Evolutionary conservation across 441 rosid genomes (phyloP).

Genomic region (Daphne laureola): DNA sequence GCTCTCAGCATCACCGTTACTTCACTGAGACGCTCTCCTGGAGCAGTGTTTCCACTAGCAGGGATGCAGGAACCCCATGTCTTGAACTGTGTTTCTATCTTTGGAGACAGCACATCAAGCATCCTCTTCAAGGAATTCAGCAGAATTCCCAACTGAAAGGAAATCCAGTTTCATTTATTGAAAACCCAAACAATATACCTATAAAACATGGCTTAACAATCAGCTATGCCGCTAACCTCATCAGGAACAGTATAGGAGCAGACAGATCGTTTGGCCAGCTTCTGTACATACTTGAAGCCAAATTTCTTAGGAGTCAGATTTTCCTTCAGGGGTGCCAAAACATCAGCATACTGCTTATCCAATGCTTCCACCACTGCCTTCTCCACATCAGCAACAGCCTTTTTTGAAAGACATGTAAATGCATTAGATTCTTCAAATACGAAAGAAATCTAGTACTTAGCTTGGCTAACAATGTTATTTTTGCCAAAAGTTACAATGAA

Average conservation of each 20-base stretch:
- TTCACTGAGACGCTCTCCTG: slow-evolving; percentile 90
- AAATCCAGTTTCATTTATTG: slow-evolving; percentile 3
- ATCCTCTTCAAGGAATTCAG: slow-evolving; percentile 71
- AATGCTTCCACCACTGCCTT: slow-evolving; percentile 87
- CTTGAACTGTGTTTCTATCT: slow-evolving; percentile 54
- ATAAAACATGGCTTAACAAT: slow-evolving; percentile 6
- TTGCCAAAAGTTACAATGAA: too few species aligned
- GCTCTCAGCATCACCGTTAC: slow-evolving; percentile 94
- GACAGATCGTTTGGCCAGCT: slow-evolving; percentile 76
- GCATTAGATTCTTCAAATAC: not conserved
- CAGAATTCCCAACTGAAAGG: slow-evolving; percentile 50
- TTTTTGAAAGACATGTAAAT: slow-evolving; percentile 12
- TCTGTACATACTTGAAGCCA: slow-evolving; percentile 88
- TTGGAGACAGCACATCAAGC: slow-evolving; percentile 60
- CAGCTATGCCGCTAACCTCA: slow-evolving; percentile 45
- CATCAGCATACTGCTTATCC: slow-evolving; percentile 94
- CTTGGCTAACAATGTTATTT: too few species aligned
- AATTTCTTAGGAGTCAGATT: slow-evolving; percentile 83
- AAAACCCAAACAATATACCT: slow-evolving; percentile 16
- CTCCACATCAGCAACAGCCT: slow-evolving; percentile 97
- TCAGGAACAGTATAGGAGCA: slow-evolving; percentile 75
- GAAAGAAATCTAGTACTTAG: too few species aligned
- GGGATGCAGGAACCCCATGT: slow-evolving; percentile 82
- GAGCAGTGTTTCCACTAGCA: slow-evolving; percentile 67
- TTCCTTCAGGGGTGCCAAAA: slow-evolving; percentile 82